Evolutionary conservation across 2,329 filamentous ascomycete species (phyloP).

Genomic region (Cytospora schulzeri): DNA sequence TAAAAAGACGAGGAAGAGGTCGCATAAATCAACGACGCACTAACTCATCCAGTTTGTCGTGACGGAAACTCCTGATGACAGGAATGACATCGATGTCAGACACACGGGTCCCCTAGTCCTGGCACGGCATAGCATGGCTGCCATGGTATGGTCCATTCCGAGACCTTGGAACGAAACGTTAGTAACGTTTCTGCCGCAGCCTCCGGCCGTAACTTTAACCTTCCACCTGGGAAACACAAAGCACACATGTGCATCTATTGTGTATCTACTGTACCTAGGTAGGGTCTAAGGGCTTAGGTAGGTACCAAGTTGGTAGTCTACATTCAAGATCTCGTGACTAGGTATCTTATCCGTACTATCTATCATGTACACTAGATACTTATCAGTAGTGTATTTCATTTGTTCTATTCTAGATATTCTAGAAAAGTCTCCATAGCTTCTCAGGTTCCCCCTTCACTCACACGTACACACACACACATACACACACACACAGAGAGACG

Average conservation of each 20-base stretch:
- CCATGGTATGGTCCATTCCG: not conserved
- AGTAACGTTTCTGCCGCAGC: not conserved
- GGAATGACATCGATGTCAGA: not conserved
- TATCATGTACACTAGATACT: not conserved
- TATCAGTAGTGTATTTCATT: not conserved
- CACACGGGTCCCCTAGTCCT: not conserved
- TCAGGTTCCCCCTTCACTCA: not conserved
- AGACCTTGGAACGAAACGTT: not conserved
- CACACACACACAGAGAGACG: too few species aligned
- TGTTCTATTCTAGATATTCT: not conserved
- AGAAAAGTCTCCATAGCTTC: constrained; percentile 1
- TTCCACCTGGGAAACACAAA: not conserved
- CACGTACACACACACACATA: too few species aligned
- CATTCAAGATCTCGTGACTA: not conserved
- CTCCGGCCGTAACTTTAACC: not conserved
- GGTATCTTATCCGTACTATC: not conserved
- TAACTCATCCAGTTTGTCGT: not conserved
- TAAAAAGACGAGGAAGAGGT: not conserved
- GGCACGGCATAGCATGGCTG: not conserved
- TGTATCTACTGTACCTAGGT: not conserved
- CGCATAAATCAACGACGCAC: not conserved
- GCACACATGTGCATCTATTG: too few species aligned
- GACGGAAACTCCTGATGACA: not conserved
- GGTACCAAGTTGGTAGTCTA: too few species aligned
- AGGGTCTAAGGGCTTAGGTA: too few species aligned